Conservation (phyloP, 192 early-diverging fungal genomes). For the Backusella westeae region DNA sequence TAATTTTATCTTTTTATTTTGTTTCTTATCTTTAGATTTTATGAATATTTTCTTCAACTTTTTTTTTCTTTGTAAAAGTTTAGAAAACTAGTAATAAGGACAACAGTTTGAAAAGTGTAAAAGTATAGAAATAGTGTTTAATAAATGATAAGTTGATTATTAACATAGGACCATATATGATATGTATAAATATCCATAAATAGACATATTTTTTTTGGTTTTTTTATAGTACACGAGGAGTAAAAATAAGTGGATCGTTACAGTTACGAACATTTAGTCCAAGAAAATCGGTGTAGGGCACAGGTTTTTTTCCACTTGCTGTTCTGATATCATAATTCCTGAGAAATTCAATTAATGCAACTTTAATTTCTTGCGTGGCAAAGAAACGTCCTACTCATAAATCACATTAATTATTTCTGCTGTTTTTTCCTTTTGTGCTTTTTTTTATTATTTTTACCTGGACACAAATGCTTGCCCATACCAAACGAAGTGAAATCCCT, state of each 20-base stretch:
- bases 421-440: not conserved
- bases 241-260: slow-evolving; percentile 6
- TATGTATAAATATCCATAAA: not conserved
- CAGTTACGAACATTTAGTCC: not conserved
- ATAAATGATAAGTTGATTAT: not conserved
- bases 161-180: not conserved
- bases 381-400: slow-evolving; percentile 16
- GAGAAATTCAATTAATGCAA: slow-evolving; percentile 13
- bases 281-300: slow-evolving; percentile 5
- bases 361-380: slow-evolving; percentile 29
- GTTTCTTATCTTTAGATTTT: too few species aligned
- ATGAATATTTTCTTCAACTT: not conserved
- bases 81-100: not conserved
- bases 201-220: not conserved
- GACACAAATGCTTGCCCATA: slow-evolving; percentile 17
- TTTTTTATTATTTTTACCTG: not conserved
- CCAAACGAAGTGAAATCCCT: slow-evolving; percentile 13
- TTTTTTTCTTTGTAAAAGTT: not conserved
- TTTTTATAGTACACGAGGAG: not conserved
- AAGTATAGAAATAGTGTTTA: not conserved
- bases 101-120: too few species aligned
- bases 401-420: not conserved
- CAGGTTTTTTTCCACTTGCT: not conserved
- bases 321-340: slow-evolving; percentile 19
- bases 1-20: not conserved